These are phyloP conservation scores for Hymenoscyphus infarciens DNA, from an alignment of 2,329 filamentous ascomycete species.

Conservation along the genomic window DNA sequence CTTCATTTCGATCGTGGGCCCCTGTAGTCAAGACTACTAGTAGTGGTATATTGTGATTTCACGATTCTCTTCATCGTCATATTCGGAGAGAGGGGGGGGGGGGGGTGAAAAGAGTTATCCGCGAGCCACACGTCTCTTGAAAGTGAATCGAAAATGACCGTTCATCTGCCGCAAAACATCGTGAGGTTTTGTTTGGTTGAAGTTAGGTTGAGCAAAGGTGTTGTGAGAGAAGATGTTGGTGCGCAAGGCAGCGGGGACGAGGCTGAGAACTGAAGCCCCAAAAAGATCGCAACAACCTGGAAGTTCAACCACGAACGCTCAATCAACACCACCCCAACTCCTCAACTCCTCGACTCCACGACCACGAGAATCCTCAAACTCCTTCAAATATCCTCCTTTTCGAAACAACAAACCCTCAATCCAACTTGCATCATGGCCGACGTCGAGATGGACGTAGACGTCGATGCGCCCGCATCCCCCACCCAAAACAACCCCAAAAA, in stretches of 20 bases:
- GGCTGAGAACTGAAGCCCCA: not conserved
- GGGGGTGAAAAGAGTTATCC: too few species aligned
- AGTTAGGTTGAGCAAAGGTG: not conserved
- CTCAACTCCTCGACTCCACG: not conserved
- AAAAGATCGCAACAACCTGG: not conserved
- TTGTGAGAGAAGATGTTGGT: not conserved
- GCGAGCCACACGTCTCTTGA: too few species aligned
- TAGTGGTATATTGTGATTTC: too few species aligned
- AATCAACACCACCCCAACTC: not conserved
- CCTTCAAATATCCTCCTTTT: not conserved
- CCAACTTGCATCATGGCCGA: conserved; percentile 39
- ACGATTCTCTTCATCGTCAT: too few species aligned
- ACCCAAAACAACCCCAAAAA: conserved; percentile 54
- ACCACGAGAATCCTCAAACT: not conserved
- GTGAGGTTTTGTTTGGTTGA: too few species aligned
- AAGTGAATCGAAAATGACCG: too few species aligned
- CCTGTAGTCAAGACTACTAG: too few species aligned
- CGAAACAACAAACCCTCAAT: not conserved
- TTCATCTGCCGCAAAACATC: too few species aligned
- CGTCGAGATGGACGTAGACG: conserved; percentile 40
- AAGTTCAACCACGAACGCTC: not conserved
- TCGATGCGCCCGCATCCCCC: conserved; percentile 36
- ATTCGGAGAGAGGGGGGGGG: too few species aligned
- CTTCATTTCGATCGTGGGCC: too few species aligned
- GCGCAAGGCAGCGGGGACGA: not conserved